Conservation (phyloP, 202 grass and related monocot species). For the Digitaria exilis region DNA sequence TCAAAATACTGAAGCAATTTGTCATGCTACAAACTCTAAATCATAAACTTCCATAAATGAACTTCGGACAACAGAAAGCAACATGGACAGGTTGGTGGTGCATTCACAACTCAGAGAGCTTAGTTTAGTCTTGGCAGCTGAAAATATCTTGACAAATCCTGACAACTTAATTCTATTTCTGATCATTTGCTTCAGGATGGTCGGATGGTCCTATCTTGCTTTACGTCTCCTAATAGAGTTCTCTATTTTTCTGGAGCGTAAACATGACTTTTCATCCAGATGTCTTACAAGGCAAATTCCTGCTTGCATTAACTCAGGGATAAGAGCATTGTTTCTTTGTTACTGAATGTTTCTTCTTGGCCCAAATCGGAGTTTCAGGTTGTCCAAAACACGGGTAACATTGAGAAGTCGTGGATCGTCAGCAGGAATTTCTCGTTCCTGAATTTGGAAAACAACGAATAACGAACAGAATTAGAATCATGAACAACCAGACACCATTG, state of each 20-base stretch:
- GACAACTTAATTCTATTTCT: neutral
- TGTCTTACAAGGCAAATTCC: constrained; percentile 15
- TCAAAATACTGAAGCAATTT: neutral
- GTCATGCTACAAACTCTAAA: neutral
- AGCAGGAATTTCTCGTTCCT: constrained; percentile 85
- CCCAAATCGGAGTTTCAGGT: constrained; percentile 53
- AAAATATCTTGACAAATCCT: neutral
- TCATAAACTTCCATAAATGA: neutral
- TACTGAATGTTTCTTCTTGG: constrained; percentile 54
- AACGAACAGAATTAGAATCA: neutral
- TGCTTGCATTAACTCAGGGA: neutral
- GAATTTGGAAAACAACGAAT: constrained; percentile 23
- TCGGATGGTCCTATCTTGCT: neutral
- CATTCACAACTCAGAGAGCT: neutral
- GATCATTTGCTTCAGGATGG: neutral
- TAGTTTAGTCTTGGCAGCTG: neutral
- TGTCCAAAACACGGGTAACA: constrained; percentile 56
- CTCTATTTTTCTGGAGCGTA: constrained; percentile 2
- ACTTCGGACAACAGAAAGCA: neutral
- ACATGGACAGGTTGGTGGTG: neutral
- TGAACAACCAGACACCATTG: neutral
- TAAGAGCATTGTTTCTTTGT: neutral
- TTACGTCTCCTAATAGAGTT: constrained; percentile 4
- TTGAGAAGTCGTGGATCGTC: constrained; percentile 79
- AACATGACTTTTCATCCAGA: constrained; percentile 15